Conservation (phyloP, 2,329 filamentous ascomycete genomes). For the Pyrenophora tritici-repentis region DNA sequence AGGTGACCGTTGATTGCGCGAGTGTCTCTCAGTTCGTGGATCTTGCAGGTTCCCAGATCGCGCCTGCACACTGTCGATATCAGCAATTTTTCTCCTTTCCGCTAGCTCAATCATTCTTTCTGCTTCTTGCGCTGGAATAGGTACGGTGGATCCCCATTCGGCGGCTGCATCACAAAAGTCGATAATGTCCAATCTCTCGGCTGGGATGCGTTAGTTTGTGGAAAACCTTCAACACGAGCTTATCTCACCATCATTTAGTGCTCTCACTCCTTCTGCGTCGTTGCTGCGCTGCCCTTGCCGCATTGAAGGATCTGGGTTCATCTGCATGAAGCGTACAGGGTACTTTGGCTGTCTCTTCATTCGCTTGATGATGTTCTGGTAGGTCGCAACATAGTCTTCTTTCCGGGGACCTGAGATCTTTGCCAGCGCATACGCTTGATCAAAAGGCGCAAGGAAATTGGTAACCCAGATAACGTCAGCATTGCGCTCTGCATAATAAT, state of each 20-base stretch:
- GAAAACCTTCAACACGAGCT: accelerated
- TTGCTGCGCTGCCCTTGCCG: background rate
- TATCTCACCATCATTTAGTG: slow-evolving; percentile 26
- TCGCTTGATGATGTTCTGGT: slow-evolving; percentile 22
- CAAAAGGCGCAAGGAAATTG: slow-evolving; percentile 25
- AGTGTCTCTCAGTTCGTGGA: background rate
- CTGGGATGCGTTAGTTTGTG: background rate
- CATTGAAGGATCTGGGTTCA: slow-evolving; percentile 22
- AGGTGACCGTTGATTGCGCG: background rate
- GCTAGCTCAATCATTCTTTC: slow-evolving; percentile 27
- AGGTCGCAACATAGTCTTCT: slow-evolving; percentile 20
- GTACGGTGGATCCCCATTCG: slow-evolving; percentile 35
- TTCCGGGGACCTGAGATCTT: slow-evolving; percentile 20
- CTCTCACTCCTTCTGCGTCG: background rate
- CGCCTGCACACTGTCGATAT: slow-evolving; percentile 1
- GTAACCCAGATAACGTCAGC: slow-evolving; percentile 27
- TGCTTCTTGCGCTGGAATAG: slow-evolving; percentile 25
- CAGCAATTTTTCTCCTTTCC: slow-evolving; percentile 22
- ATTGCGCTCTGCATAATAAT: slow-evolving; percentile 16
- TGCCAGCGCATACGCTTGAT: slow-evolving; percentile 18
- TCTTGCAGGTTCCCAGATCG: background rate
- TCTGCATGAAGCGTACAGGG: slow-evolving; percentile 27
- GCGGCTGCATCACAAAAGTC: slow-evolving; percentile 33
- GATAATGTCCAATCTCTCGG: slow-evolving; percentile 22
- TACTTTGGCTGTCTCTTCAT: slow-evolving; percentile 32